These are phyloP conservation scores for Boletales sp. DNA, from an alignment of 768 basidiomycete genomes.

Conservation along the genomic window DNA sequence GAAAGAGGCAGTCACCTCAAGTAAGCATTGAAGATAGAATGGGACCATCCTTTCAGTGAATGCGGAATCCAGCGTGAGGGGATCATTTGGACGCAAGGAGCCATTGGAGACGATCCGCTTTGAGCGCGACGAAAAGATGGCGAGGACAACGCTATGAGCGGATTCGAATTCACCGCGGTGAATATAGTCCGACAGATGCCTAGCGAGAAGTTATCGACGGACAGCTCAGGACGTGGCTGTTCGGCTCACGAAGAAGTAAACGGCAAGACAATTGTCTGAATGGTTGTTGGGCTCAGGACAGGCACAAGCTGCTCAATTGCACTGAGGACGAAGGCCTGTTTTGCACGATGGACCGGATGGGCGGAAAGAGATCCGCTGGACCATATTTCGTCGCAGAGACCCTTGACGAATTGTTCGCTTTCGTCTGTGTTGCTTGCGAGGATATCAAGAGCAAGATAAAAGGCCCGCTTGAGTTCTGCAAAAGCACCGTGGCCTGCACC, in stretches of 20 bases:
- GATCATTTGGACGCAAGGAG: slow-evolving; percentile 6
- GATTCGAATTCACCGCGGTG: slow-evolving; percentile 83
- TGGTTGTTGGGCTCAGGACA: slow-evolving; percentile 47
- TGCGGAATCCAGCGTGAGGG: slow-evolving; percentile 20
- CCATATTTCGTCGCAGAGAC: slow-evolving; percentile 32
- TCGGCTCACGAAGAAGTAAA: slow-evolving; percentile 62
- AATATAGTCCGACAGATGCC: slow-evolving; percentile 53
- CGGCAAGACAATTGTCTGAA: slow-evolving; percentile 55
- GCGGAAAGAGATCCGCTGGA: slow-evolving; percentile 19
- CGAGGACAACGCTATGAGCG: slow-evolving; percentile 78
- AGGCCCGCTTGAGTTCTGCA: slow-evolving; percentile 66
- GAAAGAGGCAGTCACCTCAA: slow-evolving; percentile 50
- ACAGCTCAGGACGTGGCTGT: background rate
- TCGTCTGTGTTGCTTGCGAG: slow-evolving; percentile 42
- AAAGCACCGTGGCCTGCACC: slow-evolving; percentile 58
- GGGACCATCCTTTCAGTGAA: slow-evolving; percentile 62
- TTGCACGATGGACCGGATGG: slow-evolving; percentile 31
- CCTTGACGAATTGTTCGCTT: slow-evolving; percentile 37
- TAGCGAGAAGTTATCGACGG: slow-evolving; percentile 23
- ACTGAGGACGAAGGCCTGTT: slow-evolving; percentile 62
- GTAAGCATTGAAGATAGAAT: slow-evolving; percentile 67
- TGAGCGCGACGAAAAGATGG: slow-evolving; percentile 64
- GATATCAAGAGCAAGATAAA: slow-evolving; percentile 77
- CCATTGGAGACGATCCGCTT: slow-evolving; percentile 28
- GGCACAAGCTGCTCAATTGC: slow-evolving; percentile 77